These are phyloP conservation scores for Zostera marina DNA, from an alignment of 116 monocot genomes.

Conservation along the genomic window DNA sequence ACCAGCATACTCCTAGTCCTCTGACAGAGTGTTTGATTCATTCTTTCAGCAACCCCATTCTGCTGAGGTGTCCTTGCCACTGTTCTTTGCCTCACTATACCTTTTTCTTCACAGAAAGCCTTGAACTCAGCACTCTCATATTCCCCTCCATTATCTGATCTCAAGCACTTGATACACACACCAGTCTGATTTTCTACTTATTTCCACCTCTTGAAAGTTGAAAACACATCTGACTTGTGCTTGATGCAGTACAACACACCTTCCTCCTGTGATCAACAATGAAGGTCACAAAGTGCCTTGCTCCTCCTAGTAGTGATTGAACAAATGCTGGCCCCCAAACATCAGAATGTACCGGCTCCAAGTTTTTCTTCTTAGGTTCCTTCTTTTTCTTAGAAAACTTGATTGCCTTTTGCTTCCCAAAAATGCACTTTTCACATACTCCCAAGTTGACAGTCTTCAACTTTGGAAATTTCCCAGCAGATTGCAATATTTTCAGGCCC, in stretches of 20 bases:
- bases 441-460: neutral
- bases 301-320: neutral
- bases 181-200: neutral
- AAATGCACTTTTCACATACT: too few relatives aligned
- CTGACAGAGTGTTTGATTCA: neutral
- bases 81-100: neutral
- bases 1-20: neutral
- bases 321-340: neutral
- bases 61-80: neutral
- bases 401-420: too few relatives aligned
- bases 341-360: too few relatives aligned
- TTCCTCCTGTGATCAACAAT: neutral
- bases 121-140: neutral
- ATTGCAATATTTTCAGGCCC: neutral
- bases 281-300: neutral
- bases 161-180: neutral
- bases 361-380: too few relatives aligned
- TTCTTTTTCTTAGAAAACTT: too few relatives aligned
- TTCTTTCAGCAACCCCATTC: conserved; percentile 6
- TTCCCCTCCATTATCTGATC: neutral
- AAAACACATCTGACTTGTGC: neutral
- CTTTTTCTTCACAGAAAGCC: neutral
- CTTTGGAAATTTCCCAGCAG: neutral
- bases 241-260: neutral
- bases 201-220: neutral